phyloP scores from a whole-genome alignment of 1,284 basidiomycete species.

The Marasmius fiardii region DNA sequence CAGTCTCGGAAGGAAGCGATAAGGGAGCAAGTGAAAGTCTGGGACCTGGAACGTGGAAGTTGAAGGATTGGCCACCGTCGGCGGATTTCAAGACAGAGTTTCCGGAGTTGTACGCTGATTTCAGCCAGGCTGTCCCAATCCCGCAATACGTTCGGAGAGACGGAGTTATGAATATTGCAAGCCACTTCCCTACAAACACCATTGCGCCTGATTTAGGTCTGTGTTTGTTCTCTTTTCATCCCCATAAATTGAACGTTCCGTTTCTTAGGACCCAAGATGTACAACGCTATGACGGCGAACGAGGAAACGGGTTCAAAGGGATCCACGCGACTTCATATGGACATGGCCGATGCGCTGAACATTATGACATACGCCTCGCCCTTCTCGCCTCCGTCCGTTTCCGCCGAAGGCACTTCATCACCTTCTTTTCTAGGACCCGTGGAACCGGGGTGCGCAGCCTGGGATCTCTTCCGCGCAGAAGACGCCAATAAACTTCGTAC shows the following conservation, averaged over 20 bases:
- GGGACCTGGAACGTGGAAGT: slow-evolving; percentile 58
- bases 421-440: not conserved
- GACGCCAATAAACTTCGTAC: slow-evolving; percentile 77
- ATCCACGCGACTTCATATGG: slow-evolving; percentile 91
- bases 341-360: slow-evolving; percentile 94
- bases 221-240: slow-evolving; percentile 16
- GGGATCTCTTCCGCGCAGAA: slow-evolving; percentile 87
- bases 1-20: not conserved
- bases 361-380: slow-evolving; percentile 78
- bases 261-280: slow-evolving; percentile 72
- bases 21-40: not conserved
- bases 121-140: slow-evolving; percentile 78
- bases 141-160: slow-evolving; percentile 88
- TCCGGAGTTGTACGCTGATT: slow-evolving; percentile 88
- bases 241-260: slow-evolving; percentile 7
- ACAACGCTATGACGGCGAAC: slow-evolving; percentile 70
- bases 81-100: slow-evolving; percentile 82
- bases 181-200: slow-evolving; percentile 83
- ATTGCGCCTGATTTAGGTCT: slow-evolving; percentile 83
- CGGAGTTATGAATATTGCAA: slow-evolving; percentile 84
- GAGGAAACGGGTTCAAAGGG: slow-evolving; percentile 68
- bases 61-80: slow-evolving; percentile 95
- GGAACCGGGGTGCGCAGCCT: slow-evolving; percentile 74
- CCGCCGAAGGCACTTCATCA: not conserved
- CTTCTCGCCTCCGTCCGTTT: not conserved